phyloP scores from a whole-genome alignment of 1,139 yeast species.

The Pichia sp. region DNA sequence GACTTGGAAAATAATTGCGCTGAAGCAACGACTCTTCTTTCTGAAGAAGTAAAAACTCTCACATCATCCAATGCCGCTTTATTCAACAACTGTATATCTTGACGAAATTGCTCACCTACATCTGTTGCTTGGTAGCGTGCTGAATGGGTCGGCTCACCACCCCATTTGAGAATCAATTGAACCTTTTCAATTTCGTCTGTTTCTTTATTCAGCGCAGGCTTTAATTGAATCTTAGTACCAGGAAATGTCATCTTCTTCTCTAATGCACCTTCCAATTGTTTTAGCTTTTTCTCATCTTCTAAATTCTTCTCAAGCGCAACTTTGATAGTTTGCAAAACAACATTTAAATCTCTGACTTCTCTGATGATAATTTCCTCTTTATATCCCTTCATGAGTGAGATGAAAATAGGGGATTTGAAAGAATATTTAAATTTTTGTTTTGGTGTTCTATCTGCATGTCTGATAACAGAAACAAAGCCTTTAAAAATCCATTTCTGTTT shows the following conservation, averaged over 20 bases:
- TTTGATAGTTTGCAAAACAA: constrained; percentile 79
- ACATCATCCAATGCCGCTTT: constrained; percentile 81
- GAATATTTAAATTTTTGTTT: constrained; percentile 97
- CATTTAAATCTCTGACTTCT: constrained; percentile 78
- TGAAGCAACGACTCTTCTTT: constrained; percentile 87
- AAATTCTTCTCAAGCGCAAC: constrained; percentile 72
- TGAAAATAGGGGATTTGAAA: constrained; percentile 80
- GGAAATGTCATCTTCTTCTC: constrained; percentile 88
- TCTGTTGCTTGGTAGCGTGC: constrained; percentile 93
- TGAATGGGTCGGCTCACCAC: constrained; percentile 99
- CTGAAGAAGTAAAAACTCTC: constrained; percentile 85
- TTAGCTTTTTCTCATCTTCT: constrained; percentile 76
- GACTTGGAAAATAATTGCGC: constrained; percentile 88
- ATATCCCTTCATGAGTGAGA: constrained; percentile 86
- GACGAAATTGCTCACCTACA: constrained; percentile 92
- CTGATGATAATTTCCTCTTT: constrained; percentile 94
- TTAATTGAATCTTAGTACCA: constrained; percentile 93
- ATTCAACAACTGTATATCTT: constrained; percentile 81
- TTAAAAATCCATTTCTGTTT: constrained; percentile 96
- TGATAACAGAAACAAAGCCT: constrained; percentile 83
- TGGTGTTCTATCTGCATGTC: constrained; percentile 99
- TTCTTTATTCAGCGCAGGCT: constrained; percentile 71
- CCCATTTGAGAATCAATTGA: constrained; percentile 95
- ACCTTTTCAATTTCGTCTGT: constrained; percentile 78
- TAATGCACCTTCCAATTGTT: constrained; percentile 73